Evolutionary conservation across 495 filamentous ascomycete species (phyloP).

Genomic region (Podospora conica): DNA sequence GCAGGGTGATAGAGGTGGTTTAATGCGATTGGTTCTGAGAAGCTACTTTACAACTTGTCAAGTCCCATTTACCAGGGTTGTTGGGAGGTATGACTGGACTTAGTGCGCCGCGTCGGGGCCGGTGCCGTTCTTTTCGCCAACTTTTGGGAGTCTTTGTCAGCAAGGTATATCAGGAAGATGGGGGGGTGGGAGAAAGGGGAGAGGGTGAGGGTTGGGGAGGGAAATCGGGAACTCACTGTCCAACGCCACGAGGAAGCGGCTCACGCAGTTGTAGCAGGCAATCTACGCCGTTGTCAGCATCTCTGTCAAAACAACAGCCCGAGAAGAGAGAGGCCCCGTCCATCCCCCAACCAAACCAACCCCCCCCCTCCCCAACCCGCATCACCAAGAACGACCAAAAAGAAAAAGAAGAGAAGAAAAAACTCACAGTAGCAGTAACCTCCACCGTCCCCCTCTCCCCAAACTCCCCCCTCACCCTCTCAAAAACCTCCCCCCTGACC

Average conservation of each 20-base stretch:
- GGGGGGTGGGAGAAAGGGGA: not conserved
- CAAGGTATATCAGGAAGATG: slow-evolving; percentile 1
- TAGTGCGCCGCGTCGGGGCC: slow-evolving; percentile 35
- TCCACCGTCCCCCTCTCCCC: slow-evolving; percentile 67
- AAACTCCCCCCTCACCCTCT: slow-evolving; percentile 50
- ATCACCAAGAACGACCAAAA: not conserved
- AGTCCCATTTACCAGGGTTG: not conserved
- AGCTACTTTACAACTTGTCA: not conserved
- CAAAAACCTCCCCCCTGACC: slow-evolving; percentile 61
- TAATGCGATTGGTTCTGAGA: not conserved
- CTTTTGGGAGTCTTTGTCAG: slow-evolving; percentile 21
- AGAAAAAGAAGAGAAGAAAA: not conserved
- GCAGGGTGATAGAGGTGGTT: not conserved
- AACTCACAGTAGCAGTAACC: slow-evolving; percentile 62
- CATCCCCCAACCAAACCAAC: not conserved
- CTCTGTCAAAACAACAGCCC: not conserved
- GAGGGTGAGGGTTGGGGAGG: no score
- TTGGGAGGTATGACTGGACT: not conserved
- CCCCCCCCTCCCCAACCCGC: not conserved
- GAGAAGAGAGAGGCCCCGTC: not conserved
- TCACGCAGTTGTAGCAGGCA: slow-evolving; percentile 84
- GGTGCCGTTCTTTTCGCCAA: slow-evolving; percentile 44
- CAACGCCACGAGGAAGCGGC: slow-evolving; percentile 74
- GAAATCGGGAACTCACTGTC: slow-evolving; percentile 63
- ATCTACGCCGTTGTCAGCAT: slow-evolving; percentile 26